Conservation (phyloP, 1,284 basidiomycete genomes). For the Ceratobasidium sp. region DNA sequence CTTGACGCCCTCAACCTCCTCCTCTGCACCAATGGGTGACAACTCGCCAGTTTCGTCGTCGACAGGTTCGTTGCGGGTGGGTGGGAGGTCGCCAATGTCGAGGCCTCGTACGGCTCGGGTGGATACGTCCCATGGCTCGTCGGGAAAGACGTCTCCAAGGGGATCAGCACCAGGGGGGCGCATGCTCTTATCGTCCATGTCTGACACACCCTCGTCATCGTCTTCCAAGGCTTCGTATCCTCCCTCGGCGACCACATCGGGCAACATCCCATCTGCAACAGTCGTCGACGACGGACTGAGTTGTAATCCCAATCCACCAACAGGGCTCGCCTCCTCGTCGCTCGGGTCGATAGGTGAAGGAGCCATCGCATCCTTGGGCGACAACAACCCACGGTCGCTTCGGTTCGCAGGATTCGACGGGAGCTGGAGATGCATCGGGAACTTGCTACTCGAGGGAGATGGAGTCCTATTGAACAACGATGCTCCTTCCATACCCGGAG, state of each 20-base stretch:
- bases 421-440: constrained; percentile 21
- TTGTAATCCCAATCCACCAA: constrained; percentile 4
- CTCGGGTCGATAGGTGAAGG: constrained; percentile 2
- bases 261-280: constrained; percentile 11
- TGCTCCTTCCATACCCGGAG: neutral
- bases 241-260: constrained; percentile 12
- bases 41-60: constrained; percentile 19
- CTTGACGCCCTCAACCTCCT: neutral
- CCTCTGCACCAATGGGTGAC: neutral
- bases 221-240: constrained; percentile 12
- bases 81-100: constrained; percentile 9
- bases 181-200: constrained; percentile 8
- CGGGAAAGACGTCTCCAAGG: constrained; percentile 40
- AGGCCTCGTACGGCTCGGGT: neutral
- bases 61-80: constrained; percentile 21
- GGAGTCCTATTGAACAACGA: neutral
- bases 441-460: neutral
- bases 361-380: constrained; percentile 2
- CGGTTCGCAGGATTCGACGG: constrained; percentile 21
- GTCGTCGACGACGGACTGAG: constrained; percentile 29
- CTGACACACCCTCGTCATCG: constrained; percentile 3
- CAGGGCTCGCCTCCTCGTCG: neutral
- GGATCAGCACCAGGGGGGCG: constrained; percentile 19
- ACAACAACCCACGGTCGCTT: constrained; percentile 11
- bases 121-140: constrained; percentile 25